Evolutionary conservation across 2,329 filamentous ascomycete genomes (phyloP).

Genomic region (Thelonectria blattea): DNA sequence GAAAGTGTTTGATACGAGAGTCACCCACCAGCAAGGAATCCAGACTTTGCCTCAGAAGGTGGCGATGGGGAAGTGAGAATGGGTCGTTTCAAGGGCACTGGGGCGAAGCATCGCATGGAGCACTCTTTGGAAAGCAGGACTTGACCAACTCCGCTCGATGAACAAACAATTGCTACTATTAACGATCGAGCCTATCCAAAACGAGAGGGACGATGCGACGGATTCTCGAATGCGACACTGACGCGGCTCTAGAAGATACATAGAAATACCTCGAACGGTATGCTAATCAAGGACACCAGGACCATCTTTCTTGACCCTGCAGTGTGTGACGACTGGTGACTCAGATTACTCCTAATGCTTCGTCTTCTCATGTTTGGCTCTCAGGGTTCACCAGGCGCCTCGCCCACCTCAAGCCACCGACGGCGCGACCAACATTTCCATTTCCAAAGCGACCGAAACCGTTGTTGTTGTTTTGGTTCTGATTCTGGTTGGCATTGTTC

Average conservation of each 20-base stretch:
- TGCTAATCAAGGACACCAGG: slow-evolving; percentile 2
- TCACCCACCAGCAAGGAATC: slow-evolving; percentile 47
- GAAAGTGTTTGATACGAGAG: slow-evolving; percentile 59
- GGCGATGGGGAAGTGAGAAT: slow-evolving; percentile 42
- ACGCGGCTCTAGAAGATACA: slow-evolving; percentile 7
- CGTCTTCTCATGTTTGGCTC: not conserved
- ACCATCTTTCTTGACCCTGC: slow-evolving; percentile 1
- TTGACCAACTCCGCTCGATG: not conserved
- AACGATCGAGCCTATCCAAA: not conserved
- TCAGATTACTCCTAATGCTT: not conserved
- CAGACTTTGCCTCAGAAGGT: slow-evolving; percentile 48
- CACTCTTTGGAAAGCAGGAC: not conserved
- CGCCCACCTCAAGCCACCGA: slow-evolving; percentile 18
- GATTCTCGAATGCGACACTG: not conserved
- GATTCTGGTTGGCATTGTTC: not conserved
- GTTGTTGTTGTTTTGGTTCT: slow-evolving; percentile 5
- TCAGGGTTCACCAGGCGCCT: slow-evolving; percentile 10
- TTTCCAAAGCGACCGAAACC: slow-evolving; percentile 8
- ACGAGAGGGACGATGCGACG: not conserved
- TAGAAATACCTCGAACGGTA: slow-evolving; percentile 8
- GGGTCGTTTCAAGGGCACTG: not conserved
- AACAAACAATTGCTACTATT: not conserved
- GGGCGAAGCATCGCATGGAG: not conserved
- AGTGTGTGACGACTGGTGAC: not conserved
- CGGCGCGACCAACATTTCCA: slow-evolving; percentile 5